Evolutionary conservation across 1,284 basidiomycete species (phyloP).

Genomic region (Ustilago cynodontis): DNA sequence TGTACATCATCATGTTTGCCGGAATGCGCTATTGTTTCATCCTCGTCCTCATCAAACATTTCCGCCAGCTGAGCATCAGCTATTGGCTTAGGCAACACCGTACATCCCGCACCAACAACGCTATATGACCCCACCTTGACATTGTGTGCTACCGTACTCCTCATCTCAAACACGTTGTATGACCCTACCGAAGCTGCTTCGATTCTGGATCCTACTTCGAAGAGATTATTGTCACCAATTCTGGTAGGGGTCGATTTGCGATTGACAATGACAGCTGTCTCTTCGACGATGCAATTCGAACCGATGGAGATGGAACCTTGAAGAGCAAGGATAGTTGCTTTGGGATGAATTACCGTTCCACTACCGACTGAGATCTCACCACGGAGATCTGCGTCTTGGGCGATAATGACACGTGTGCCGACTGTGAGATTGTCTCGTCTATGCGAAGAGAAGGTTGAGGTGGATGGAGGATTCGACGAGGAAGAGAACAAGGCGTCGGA

Average conservation of each 20-base stretch:
- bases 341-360: constrained; percentile 87
- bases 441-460: constrained; percentile 8
- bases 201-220: constrained; percentile 92
- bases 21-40: neutral
- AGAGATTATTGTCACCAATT: constrained; percentile 90
- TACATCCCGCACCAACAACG: constrained; percentile 81
- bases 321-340: constrained; percentile 88
- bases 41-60: constrained; percentile 28
- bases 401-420: constrained; percentile 55
- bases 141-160: constrained; percentile 81
- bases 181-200: constrained; percentile 85
- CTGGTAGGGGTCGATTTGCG: constrained; percentile 77
- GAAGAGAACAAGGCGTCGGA: neutral
- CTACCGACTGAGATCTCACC: constrained; percentile 60
- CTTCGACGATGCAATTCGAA: constrained; percentile 89
- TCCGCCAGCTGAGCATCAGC: constrained; percentile 15
- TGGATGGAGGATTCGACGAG: constrained; percentile 4
- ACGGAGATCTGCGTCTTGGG: constrained; percentile 56
- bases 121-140: constrained; percentile 83
- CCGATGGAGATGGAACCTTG: constrained; percentile 89
- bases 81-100: constrained; percentile 42
- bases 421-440: constrained; percentile 58
- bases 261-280: constrained; percentile 87
- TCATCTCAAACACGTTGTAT: constrained; percentile 85
- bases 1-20: neutral